Evolutionary conservation across 768 basidiomycete genomes (phyloP).

Genomic region (Mycena amicta): DNA sequence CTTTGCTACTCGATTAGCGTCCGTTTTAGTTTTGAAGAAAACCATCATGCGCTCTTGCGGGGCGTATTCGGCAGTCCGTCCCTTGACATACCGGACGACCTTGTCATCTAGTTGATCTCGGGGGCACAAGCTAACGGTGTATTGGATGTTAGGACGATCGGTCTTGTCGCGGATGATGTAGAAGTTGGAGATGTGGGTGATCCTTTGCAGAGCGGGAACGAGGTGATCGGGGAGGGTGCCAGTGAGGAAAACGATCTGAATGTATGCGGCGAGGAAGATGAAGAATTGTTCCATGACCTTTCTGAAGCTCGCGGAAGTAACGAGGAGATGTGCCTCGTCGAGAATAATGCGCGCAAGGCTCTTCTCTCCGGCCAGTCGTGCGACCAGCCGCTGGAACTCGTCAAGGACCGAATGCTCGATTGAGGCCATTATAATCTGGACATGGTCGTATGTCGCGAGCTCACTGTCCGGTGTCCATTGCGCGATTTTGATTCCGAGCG

Average conservation of each 20-base stretch:
- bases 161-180: neutral
- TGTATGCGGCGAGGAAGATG: neutral
- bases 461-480: neutral
- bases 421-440: neutral
- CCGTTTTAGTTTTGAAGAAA: neutral
- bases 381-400: neutral
- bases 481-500: neutral
- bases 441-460: neutral
- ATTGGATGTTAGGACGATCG: neutral
- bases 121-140: neutral
- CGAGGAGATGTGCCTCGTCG: neutral
- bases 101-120: neutral
- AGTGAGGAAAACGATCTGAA: neutral
- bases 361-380: neutral
- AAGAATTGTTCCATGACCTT: neutral
- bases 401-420: neutral
- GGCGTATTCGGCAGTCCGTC: neutral
- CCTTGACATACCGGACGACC: neutral
- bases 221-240: neutral
- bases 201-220: neutral
- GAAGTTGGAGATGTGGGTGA: neutral
- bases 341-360: neutral
- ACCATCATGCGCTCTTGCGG: neutral
- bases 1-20: neutral
- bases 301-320: neutral